Base-by-base conservation (phyloP, 2,329 filamentous ascomycete genomes). In the Fusarium subglutinans region DNA sequence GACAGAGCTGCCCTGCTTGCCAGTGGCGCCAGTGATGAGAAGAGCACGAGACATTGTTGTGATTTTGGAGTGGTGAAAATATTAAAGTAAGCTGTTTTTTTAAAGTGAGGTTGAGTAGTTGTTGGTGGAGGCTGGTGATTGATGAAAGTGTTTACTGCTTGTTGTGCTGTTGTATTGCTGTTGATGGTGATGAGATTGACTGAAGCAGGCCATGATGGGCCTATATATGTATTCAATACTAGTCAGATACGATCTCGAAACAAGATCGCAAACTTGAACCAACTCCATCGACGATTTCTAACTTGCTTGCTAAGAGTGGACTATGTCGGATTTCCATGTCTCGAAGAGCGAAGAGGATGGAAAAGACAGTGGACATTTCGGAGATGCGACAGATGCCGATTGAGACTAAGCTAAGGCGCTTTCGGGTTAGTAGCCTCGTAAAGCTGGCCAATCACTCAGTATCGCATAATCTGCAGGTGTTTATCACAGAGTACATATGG, bases 21-120 rank as follows among this genome's bases (percentile, higher is more conserved):
- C 70, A 7, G 70, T 73, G 9, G 70, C 70, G 13, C 70, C 70
- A 4, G 65, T 73, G 17, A 74, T 51, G 22, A 74, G 69, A 26
- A 74, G 24, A 43, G 71, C 72, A 6, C 59, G 72, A 70, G 71
- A 70, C 71, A 73, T 73, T 53, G 0, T 61, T 41, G 2, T 38
- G 13, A 17, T 11, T 2, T 26, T 33, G 5, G n/a, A 22, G 3
- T 12, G 7, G 8, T 24, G 7, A 12, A 0, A 5, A 14, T 11
- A 14, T 14, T 5, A 17, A 11, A 15, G 5, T 28, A 2, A 3
- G 10, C 2, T 20, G 4, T 22, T 2, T 22, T 2, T 7, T 17
- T 2, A n/a, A 54, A 14, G 11, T n/a, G 4, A 22, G 4, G 24
- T 28, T 14, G 51, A n/a, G 18, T 45, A 13, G 24, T 26, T 45